Base-by-base conservation (phyloP, 176 grass and related monocot species). In the Juncus effusus region DNA sequence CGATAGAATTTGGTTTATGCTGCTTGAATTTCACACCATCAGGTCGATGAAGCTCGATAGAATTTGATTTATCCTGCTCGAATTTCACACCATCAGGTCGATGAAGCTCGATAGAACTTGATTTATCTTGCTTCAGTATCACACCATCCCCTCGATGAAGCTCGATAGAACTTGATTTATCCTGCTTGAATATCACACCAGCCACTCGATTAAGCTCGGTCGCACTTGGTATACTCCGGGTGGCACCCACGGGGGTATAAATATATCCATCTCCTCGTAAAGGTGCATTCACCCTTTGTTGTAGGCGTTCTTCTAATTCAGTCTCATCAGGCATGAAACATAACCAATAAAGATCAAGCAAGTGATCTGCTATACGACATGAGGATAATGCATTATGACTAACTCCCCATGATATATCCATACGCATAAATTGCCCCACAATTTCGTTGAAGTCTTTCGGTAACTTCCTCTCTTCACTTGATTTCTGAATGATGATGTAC, bases 151-250 rank as follows among this genome's bases (percentile, higher is more conserved):
- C n/a, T n/a, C n/a, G n/a, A n/a, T n/a, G n/a, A n/a, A n/a, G n/a
- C 7, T 19, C 40, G 3, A 7, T 14, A 65, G 28, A 51, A 45
- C 63, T 10, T n/a, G 6, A 1, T 40, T 37, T 40, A 63, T 63
- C 5, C 6, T 41, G 52, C 53, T 59, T 13, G 38, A 72, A 72
- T 41, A 38, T 51, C 11, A 59, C 51, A 40, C 53, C 53, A 28
- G 52, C 68, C 53, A 11, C 51, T 37, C 55, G n/a, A 47, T 65
- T 4, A 45, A 72, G 68, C 51, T 59, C 53, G 37, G 36, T 59
- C 52, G 69, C 53, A 45, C 40, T 57, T 56, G 66, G 66, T 11
- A 56, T 70, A 41, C 3, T 8, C 10, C 51, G 45, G 50, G 15
- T 4, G 6, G 5, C 9, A 38, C 40, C 61, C 7, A 36, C 13